Conservation (phyloP, 768 basidiomycete species). For the Termitomyces eurrhizus region DNA sequence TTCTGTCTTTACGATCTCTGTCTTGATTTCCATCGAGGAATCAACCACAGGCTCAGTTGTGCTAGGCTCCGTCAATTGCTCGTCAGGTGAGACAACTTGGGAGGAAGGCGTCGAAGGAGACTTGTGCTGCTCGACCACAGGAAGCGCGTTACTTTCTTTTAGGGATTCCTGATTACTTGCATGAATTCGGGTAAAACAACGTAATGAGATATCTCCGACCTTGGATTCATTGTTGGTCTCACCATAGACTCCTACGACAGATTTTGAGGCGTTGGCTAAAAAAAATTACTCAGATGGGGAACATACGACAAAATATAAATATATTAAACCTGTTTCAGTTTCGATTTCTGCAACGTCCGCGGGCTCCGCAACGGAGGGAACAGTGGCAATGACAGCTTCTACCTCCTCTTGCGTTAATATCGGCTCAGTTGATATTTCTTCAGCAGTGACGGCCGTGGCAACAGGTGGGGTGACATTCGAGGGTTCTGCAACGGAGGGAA, state of each 20-base stretch:
- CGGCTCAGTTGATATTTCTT: background rate
- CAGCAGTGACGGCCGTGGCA: background rate
- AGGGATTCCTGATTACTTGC: background rate
- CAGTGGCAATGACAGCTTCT: background rate
- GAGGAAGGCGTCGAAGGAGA: constrained; percentile 53
- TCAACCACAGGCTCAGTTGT: constrained; percentile 3
- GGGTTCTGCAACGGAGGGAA: background rate
- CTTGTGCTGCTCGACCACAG: constrained; percentile 36
- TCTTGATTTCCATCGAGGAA: background rate
- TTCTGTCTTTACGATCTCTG: background rate
- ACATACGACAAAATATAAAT: background rate
- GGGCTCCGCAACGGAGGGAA: constrained; percentile 1
- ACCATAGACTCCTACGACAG: background rate
- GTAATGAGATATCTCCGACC: background rate
- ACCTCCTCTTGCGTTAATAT: background rate
- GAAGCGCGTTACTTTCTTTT: background rate
- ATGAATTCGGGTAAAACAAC: background rate
- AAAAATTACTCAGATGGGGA: background rate
- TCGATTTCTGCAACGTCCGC: background rate
- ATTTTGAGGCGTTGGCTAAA: background rate
- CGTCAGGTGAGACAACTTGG: constrained; percentile 33
- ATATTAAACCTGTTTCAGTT: background rate
- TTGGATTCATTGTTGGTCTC: background rate
- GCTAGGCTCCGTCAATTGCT: constrained; percentile 3
- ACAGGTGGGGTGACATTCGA: background rate